These are phyloP conservation scores for Raffaelea arxii DNA, from an alignment of 2,329 filamentous ascomycete species.

Conservation along the genomic window DNA sequence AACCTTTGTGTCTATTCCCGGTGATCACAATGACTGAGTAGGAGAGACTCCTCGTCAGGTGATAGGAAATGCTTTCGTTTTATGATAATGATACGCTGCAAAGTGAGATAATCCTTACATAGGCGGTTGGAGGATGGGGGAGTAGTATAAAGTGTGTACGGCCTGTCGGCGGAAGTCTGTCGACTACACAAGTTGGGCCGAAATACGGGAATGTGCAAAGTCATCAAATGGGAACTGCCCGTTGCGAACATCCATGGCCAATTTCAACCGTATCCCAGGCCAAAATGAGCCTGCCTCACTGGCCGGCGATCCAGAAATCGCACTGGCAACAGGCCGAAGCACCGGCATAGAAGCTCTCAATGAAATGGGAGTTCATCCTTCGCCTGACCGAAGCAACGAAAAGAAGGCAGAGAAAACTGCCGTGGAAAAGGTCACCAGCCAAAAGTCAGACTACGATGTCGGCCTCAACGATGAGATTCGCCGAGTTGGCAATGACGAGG, in stretches of 20 bases:
- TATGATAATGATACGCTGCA: too few species aligned
- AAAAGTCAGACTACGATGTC: not conserved
- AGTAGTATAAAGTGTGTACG: too few species aligned
- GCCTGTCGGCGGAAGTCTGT: not conserved
- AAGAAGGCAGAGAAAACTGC: not conserved
- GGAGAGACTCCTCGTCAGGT: too few species aligned
- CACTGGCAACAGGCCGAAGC: not conserved
- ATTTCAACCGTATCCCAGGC: not conserved
- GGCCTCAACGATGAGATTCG: not conserved
- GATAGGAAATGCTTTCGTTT: too few species aligned
- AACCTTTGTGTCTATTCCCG: too few species aligned
- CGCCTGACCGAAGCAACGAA: not conserved
- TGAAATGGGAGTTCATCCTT: not conserved
- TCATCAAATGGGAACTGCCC: not conserved
- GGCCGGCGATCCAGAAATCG: not conserved
- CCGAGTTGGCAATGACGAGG: not conserved
- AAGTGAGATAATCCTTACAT: too few species aligned
- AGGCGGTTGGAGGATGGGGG: too few species aligned
- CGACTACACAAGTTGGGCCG: not conserved
- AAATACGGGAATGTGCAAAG: not conserved
- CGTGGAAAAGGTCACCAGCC: too few species aligned
- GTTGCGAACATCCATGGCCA: not conserved
- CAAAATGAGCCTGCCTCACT: not conserved
- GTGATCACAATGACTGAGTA: too few species aligned
- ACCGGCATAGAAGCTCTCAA: not conserved